Percentiles rank a stretch among this genome's conserved stretches.
Evolutionary conservation across 2,329 filamentous ascomycete genomes (phyloP).

Genomic region (Didymella exigua): DNA sequence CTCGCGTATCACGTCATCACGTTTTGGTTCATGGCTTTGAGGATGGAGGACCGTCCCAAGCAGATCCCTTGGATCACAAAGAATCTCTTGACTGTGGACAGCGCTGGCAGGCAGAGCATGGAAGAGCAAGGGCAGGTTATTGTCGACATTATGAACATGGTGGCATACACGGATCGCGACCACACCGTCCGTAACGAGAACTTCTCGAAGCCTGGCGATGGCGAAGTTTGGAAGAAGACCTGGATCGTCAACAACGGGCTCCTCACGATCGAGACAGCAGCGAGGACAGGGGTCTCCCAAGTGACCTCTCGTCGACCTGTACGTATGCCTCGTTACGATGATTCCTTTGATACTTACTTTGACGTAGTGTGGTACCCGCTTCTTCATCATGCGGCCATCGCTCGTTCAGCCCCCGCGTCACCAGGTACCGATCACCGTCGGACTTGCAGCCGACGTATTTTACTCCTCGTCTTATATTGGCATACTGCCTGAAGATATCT

Average conservation of each 20-base stretch:
- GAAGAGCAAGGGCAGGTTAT: conserved; percentile 95
- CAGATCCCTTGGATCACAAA: conserved; percentile 91
- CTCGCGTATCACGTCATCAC: conserved; percentile 94
- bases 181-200: conserved; percentile 71
- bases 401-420: conserved; percentile 48
- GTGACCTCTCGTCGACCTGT: conserved; percentile 74
- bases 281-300: conserved; percentile 69
- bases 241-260: conserved; percentile 78
- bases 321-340: conserved; percentile 57
- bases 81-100: conserved; percentile 78
- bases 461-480: conserved; percentile 61
- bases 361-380: conserved; percentile 49
- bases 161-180: conserved; percentile 82
- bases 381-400: conserved; percentile 46
- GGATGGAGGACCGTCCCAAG: conserved; percentile 79
- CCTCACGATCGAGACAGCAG: conserved; percentile 74
- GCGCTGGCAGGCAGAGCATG: conserved; percentile 72
- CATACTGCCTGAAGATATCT: conserved; percentile 74
- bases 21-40: conserved; percentile 94
- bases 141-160: conserved; percentile 91
- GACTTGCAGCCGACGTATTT: conserved; percentile 48
- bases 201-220: conserved; percentile 70
- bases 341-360: conserved; percentile 15
- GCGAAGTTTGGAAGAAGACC: conserved; percentile 68
- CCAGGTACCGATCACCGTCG: conserved; percentile 49